Evolutionary conservation across 257 asterid species (phyloP), one percentile per base, ranked within the genome.

Genomic region (Solanum piurae): DNA sequence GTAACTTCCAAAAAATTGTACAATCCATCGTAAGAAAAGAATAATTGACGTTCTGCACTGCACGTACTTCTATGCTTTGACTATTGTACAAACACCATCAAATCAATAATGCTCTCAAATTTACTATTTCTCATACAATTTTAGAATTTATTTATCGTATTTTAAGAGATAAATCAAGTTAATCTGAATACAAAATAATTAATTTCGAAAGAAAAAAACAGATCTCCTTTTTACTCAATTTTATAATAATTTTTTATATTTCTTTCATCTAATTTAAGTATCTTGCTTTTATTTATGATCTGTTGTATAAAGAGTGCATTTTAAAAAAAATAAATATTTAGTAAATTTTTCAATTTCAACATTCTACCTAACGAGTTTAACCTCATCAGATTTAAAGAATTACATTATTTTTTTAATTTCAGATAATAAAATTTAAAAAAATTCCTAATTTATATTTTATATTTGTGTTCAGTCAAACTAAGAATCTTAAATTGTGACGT

Each of bases 11-110:
- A 64, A 68, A 68, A 6, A 27, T 29, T 68, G 37, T 68, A 69
- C 75, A 27, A 29, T 6, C 75, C 10, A 12, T 7, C 60, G 37
- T 12, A 25, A 66, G 34, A 27, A 66, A 27, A 86, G 83, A 86
- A 44, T 71, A 44, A 86, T 46, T 49, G 58, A 73, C 68, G 36
- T 25, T 72, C 38, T 13, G 75, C 73, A 25, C 9, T 40, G 87
- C 88, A 72, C 83, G n/a, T 69, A 72, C 64, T 68, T 86, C 29
- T 46, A 69, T 38, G 83, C 46, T 71, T 86, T 86, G 83, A 86
- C 83, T 71, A 10, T 71, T 29, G 21, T 27, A 29, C 68, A 68
- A 46, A 13, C 33, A 71, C 83, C 83, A 6, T 31, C 88, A 86
- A 86, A 71, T 84, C 76, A 84, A 62, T 71, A 60, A 44, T 62